Percentiles rank a stretch among this genome's conserved stretches.
Evolutionary conservation across 306 rosid species (phyloP).

Genomic region (Corylus americana): DNA sequence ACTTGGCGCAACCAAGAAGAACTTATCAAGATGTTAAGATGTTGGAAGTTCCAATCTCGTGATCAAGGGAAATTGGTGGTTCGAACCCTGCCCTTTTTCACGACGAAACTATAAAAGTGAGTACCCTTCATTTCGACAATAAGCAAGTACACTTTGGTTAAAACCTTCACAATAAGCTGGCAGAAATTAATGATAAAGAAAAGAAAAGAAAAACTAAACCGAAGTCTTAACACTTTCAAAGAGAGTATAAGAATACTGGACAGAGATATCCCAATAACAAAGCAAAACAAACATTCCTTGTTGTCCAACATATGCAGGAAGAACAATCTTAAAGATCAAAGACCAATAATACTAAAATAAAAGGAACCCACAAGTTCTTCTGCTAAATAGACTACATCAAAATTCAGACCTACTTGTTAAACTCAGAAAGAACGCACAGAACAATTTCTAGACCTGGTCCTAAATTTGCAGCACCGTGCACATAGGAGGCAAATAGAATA

Average conservation of each 20-base stretch:
- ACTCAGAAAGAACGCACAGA: not conserved
- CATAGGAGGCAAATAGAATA: not conserved
- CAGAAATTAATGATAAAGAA: not conserved
- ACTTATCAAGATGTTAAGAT: not conserved
- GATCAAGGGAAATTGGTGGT: not conserved
- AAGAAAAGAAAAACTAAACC: not conserved
- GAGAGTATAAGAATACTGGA: not conserved
- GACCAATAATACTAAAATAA: not conserved
- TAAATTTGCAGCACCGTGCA: not conserved
- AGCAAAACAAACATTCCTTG: not conserved
- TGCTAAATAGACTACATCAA: not conserved
- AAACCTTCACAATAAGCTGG: not conserved
- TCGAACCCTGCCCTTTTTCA: not conserved
- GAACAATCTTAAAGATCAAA: not conserved
- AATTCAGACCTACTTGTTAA: not conserved
- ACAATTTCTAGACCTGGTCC: not conserved
- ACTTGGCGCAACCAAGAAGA: not conserved
- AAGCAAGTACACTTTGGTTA: not conserved
- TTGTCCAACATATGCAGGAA: not conserved
- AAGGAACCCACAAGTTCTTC: not conserved
- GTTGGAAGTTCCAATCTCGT: not conserved
- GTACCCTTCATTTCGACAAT: not conserved
- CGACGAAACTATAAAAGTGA: not conserved
- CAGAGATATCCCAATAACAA: not conserved
- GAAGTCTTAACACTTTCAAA: not conserved